Conservation (phyloP, 192 early-diverging fungal genomes). For the Rhizophagus sp. region DNA sequence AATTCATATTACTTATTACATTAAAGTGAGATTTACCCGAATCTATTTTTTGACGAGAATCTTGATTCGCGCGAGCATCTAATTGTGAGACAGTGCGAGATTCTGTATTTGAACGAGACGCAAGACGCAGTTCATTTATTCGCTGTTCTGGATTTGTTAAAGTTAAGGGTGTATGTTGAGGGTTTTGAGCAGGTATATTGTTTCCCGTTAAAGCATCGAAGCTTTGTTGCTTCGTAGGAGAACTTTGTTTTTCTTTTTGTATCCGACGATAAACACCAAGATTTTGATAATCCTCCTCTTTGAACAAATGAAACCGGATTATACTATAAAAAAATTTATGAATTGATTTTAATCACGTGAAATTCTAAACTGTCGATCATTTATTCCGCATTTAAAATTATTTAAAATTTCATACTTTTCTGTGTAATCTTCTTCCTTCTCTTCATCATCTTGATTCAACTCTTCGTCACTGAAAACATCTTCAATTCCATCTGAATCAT, state of each 20-base stretch:
- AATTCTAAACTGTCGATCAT: too few species aligned
- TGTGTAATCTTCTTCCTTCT: neutral
- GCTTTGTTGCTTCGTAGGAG: neutral
- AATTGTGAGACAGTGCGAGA: neutral
- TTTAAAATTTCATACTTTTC: neutral
- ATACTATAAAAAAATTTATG: neutral
- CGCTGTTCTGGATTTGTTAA: neutral
- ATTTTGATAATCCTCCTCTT: slow-evolving; percentile 17
- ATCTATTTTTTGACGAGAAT: neutral
- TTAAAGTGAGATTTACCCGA: neutral
- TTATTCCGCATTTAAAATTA: too few species aligned
- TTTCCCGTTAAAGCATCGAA: neutral
- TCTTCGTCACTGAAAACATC: slow-evolving; percentile 26
- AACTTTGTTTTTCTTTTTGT: slow-evolving; percentile 10
- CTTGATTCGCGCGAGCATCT: neutral
- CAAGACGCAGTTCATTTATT: neutral
- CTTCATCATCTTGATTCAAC: neutral
- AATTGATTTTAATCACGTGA: neutral
- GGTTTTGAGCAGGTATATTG: neutral
- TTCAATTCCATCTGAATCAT: slow-evolving; percentile 20
- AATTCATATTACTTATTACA: neutral
- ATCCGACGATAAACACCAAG: neutral
- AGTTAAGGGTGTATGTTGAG: neutral
- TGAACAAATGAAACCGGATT: neutral
- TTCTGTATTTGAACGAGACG: neutral